Conservation (phyloP, 2,329 filamentous ascomycete species). For the Plectosphaerella sp. region DNA sequence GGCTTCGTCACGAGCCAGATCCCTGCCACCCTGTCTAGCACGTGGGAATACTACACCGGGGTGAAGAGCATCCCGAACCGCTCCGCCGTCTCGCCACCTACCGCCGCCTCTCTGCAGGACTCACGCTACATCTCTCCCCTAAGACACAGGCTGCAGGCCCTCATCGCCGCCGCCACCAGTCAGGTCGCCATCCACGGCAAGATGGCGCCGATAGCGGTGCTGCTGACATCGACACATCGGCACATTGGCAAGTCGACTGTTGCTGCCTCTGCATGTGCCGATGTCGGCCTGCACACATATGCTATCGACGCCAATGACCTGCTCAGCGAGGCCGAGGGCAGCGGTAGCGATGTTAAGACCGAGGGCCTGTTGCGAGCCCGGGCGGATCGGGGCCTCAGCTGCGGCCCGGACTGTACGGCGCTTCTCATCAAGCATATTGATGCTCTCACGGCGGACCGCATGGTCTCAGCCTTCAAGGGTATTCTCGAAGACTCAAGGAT, state of each 20-base stretch:
- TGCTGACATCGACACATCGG: conserved; percentile 87
- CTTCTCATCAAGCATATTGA: conserved; percentile 89
- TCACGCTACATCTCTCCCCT: conserved; percentile 52
- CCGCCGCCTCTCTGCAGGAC: conserved; percentile 35
- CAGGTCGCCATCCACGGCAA: conserved; percentile 79
- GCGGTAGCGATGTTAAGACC: conserved; percentile 88
- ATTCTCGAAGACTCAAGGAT: conserved; percentile 77
- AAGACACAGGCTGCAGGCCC: conserved; percentile 70
- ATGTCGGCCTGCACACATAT: conserved; percentile 88
- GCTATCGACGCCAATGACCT: conserved; percentile 90
- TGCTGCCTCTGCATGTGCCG: conserved; percentile 72
- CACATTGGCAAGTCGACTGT: conserved; percentile 88
- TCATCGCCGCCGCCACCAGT: conserved; percentile 86
- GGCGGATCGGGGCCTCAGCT: conserved; percentile 83
- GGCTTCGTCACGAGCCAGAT: conserved; percentile 80
- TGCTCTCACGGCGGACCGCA: conserved; percentile 84
- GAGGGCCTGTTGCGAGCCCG: conserved; percentile 85
- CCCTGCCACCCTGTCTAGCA: conserved; percentile 69
- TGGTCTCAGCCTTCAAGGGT: conserved; percentile 79
- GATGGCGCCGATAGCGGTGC: conserved; percentile 81
- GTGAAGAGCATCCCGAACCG: conserved; percentile 61
- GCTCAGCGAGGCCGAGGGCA: conserved; percentile 81
- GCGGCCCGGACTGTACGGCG: conserved; percentile 77
- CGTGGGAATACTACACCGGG: conserved; percentile 88
- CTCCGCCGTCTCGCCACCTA: conserved; percentile 26